Base-by-base conservation (phyloP, 139 green algal species). In the Edaphochlamys debaryana region DNA sequence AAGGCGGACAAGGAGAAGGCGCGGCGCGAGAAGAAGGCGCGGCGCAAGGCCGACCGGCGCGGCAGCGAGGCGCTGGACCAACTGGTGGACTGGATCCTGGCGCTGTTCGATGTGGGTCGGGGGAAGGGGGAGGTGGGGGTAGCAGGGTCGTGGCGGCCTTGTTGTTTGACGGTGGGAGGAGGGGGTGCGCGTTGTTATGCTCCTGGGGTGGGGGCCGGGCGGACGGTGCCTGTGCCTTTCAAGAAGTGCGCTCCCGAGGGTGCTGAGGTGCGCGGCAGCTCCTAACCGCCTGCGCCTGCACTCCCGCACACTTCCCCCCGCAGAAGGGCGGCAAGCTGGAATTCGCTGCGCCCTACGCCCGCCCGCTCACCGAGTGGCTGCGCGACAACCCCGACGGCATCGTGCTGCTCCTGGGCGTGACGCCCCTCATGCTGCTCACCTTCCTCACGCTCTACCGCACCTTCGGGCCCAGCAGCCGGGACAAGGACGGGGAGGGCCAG, bases 341-440 rank as follows among this genome's bases (percentile, higher is more conserved):
- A n/a, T n/a, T n/a, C n/a, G n/a, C n/a, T n/a, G n/a, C n/a, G n/a
- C 75, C 75, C 9, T 25, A 4, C 60, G n/a, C 71, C 60, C 60
- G 19, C 17, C 75, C 75, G 36, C 60, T 71, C 40, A 30, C 71
- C 19, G 40, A 71, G 20, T 71, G 34, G 52, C 40, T 81, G 3
- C 40, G 41, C 22, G 75, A 27, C 27, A 60, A 81, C 41, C 75
- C 75, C 11, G 4, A 71, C n/a, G 75, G 32, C 60, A 37, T 34
- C 38, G 36, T 71, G 4, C 30, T 81, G n/a, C 3, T 69, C 4
- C 3, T 71, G 17, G 75, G 58, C 0, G 36, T 81, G 41, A 15
- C 20, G 60, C 75, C 60, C n/a, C 40, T 81, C 60, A 19, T 72
- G 60, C 60, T 81, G 75, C 75, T 81, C 11, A 36, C 74, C 2